Base-by-base conservation (phyloP, 345 rosid genomes). In the Physaria fendleri region DNA sequence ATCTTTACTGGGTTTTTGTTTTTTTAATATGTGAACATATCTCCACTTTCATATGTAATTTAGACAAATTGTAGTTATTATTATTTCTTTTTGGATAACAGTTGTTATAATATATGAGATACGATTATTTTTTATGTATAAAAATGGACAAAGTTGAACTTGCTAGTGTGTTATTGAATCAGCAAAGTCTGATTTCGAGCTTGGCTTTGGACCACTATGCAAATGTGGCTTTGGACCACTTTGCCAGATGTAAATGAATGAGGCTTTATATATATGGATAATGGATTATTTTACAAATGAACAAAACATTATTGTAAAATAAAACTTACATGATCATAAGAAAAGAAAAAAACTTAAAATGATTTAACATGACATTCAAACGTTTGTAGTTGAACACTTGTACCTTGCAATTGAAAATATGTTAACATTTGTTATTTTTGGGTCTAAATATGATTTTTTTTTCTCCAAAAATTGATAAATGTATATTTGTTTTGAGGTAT, bases 201-300 rank as follows among this genome's bases (percentile, higher is more conserved):
- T 16, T 50, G 16, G 32, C 29, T 10, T 28, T 50, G 66, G 66
- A 48, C 66, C 46, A 47, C 56, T 6, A 46, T 34, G 55, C 1
- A 33, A 60, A 60, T 35, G 56, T 47, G 27, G 20, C 46, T 8
- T 35, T 48, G 66, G 66, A 48, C 66, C 41, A 50, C 58, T 8
- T 27, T 28, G 48, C 14, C 29, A 37, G 25, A 27, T 48, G 11
- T 33, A 6, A 4, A 21, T 33, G 13, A 20, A 34, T n/a, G 7
- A 4, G 4, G 7, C 1, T n/a, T 20, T 52, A 12, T 20, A 5
- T 8, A 4, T 33, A 12, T 28, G 8, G 2, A 28, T 28, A 8
- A 28, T 27, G 1, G 15, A 22, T 50, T 18, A 2, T 29, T 51
- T 18, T 30, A 5, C 11, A 50, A 32, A 3, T 28, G 17, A 33